Evolutionary conservation across 2,329 filamentous ascomycete genomes (phyloP), one percentile per base, ranked within the genome.

Genomic region (Sporothrix dimorphospora): DNA sequence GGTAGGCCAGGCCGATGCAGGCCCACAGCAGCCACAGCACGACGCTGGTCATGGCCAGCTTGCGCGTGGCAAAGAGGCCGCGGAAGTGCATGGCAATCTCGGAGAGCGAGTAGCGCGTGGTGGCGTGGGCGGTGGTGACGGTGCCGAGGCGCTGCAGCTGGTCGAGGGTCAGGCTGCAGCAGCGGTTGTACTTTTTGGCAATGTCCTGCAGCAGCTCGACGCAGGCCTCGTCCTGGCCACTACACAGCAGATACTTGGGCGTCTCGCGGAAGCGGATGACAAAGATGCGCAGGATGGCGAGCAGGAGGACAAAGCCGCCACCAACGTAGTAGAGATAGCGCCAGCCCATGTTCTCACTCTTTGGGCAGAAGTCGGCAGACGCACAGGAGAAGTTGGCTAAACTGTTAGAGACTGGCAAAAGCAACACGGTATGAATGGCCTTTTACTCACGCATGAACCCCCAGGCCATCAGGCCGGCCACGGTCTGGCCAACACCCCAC

Each of bases 1-100:
- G 63, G 21, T 66, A 66, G 21, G 63, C 63, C 12, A 66, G 63
- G 42, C 63, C 63, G n/a, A 66, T 66, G 63, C 63, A 66, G 14
- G 63, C 63, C 63, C 63, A 66, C 63, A 66, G 63, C 30, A 66
- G 9, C 63, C 63, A 66, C 6, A 66, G 42, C 16, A 66, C 40
- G 9, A 42, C 42, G 21, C 30, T 66, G 42, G 63, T 66, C 16
- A 66, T 27, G 38, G 21, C 30, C n/a, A 66, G 40, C 24, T 66
- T 66, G 14, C 63, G 63, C 21, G 63, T 66, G 11, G 63, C 63
- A 42, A 66, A 66, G 21, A 66, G 63, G 63, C 63, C 63, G 19
- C 42, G 63, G 42, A 66, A 66, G 63, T 66, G 63, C 63, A 66
- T 49, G 42, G 30, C 63, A 14, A 66, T 12, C 21, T 66, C 63